Evolutionary conservation across 805 yeast genomes (phyloP), one percentile per base, ranked within the genome.

Genomic region (Metschnikowia aberdeeniae): DNA sequence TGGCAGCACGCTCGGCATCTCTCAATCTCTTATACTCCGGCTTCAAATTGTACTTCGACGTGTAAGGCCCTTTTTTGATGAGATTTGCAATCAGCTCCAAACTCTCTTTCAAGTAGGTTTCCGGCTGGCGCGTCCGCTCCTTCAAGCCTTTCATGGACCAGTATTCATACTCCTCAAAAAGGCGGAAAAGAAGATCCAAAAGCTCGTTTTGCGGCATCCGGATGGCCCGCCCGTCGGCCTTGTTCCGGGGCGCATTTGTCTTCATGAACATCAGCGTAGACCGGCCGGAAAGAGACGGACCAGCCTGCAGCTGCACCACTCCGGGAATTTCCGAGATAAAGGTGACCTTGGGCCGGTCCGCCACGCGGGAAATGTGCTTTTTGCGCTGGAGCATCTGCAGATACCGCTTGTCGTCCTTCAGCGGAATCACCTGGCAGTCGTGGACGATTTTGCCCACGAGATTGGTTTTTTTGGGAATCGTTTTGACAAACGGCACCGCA

Each of bases 121-220:
- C 99, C 1, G 99, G 99, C 72, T 93, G 99, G 58, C 84, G 83
- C 2, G 97, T 89, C 55, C 96, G 79, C 62, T 93, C 99, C 59
- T 89, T 85, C 50, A 93, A 73, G 33, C 97, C 97, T 66, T 89
- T 89, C 75, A 93, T 76, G 9, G 93, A 82, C 99, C 99, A 93
- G 66, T 90, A 93, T 61, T 92, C 97, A 63, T 86, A 89, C 63
- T 90, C 95, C 64, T 89, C 97, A 66, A 93, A 93, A 57, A 92
- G 73, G 55, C 85, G 78, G 79, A 93, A 93, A 55, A 93, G 70
- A 54, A 87, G 69, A 65, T 90, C 97, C 75, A 92, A 77, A 46
- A 93, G 77, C 52, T 89, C 97, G 62, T 86, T 88, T 70, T 87
- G 82, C 32, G 96, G 96, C 84, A 93, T 87, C 63, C 99, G 80